Evolutionary conservation across 164 flowering plant species (phyloP), one percentile per base, ranked within the genome.

Genomic region (Vitis rupestris): DNA sequence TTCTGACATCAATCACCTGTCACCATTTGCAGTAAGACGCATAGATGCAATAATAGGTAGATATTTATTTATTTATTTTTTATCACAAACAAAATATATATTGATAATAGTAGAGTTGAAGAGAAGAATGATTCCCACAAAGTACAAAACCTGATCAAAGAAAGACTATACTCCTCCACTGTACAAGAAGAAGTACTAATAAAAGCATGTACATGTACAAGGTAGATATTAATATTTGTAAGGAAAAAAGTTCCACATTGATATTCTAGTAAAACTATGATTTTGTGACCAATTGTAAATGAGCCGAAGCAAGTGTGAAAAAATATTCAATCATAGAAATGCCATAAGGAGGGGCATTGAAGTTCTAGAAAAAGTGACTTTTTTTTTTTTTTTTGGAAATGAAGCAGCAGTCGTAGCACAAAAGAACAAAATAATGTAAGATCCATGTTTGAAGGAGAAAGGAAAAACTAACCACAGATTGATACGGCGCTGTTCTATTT

Each of bases 391-490:
- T 37, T 37, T 3, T 37, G 44, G 44, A 37, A 37, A 37, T 6
- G 44, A 37, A 37, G 44, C 44, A 37, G 7, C 7, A 37, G 7
- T 6, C 44, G 1, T 37, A 37, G 44, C 10, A 60, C 60, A 1
- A 60, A 50, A 52, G 31, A 55, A 13, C 9, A 66, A 17, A 60
- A 17, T 44, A 13, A 31, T 17, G 9, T 10, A 49, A 23, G 10
- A 17, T 0, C 19, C 23, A 29, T 59, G 3, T 44, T 16, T 31
- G 52, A 62, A 14, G 16, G 10, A 15, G 19, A 60, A 53, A 37
- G 16, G 17, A 48, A 60, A 54, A 64, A 79, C 86, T 77, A 30
- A 84, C 87, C 78, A 37, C 51, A 37, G 81, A 75, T n/a, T 78
- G 80, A 68, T 31, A 55, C 17, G 71, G 47, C 27, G 65, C 74